These are phyloP conservation scores for Yamadazyma diospyri DNA, from an alignment of 1,139 yeast species.

Conservation along the genomic window DNA sequence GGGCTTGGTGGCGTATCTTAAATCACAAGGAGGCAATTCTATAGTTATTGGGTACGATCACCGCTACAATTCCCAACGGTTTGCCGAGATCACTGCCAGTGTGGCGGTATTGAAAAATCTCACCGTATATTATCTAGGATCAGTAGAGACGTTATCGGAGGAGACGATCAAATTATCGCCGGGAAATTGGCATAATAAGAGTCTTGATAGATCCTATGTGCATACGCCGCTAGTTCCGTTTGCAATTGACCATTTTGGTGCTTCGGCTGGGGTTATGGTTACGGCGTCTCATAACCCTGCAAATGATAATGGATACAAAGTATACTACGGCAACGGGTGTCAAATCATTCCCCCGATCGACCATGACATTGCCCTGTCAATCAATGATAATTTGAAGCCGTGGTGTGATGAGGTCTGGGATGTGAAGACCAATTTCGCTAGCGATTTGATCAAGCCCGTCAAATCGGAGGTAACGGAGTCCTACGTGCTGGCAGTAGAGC, in stretches of 20 bases:
- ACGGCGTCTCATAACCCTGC: constrained; percentile 98
- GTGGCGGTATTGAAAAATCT: constrained; percentile 70
- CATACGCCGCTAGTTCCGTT: constrained; percentile 96
- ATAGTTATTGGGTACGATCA: constrained; percentile 93
- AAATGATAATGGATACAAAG: constrained; percentile 90
- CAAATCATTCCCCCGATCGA: constrained; percentile 96
- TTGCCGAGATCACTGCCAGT: constrained; percentile 75
- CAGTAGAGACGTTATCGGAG: constrained; percentile 25
- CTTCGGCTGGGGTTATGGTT: constrained; percentile 88
- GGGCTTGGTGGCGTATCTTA: constrained; percentile 70
- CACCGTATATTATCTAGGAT: constrained; percentile 63
- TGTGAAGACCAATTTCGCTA: constrained; percentile 29
- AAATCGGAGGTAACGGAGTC: constrained; percentile 28
- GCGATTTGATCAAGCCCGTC: constrained; percentile 22
- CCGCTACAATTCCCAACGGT: constrained; percentile 71
- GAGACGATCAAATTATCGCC: constrained; percentile 21
- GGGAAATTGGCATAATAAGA: constrained; percentile 7
- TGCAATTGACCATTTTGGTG: constrained; percentile 59
- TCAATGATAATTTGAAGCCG: constrained; percentile 59
- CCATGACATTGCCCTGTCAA: constrained; percentile 60
- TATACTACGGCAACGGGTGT: constrained; percentile 90
- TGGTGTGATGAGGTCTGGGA: constrained; percentile 54
- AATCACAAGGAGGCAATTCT: constrained; percentile 18
- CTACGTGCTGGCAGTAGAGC: constrained; percentile 33
- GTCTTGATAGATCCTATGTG: constrained; percentile 32